Conservation (phyloP, 495 filamentous ascomycete genomes). For the Aspergillus ostianus region DNA sequence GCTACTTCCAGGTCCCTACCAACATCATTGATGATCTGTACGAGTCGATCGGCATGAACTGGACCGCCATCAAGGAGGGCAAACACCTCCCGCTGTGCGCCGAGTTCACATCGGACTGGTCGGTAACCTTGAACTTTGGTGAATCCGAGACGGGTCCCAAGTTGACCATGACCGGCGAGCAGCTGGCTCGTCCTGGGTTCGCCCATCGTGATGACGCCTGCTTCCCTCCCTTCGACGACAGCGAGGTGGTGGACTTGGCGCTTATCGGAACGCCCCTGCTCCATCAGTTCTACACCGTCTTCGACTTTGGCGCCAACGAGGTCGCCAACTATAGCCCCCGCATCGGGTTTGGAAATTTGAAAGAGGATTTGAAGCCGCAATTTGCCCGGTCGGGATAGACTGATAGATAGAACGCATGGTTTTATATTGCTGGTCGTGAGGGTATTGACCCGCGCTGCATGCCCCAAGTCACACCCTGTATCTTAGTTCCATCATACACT, state of each 20-base stretch:
- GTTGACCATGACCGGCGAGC: neutral
- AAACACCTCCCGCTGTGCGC: neutral
- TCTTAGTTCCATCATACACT: too few species aligned
- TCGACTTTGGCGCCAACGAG: neutral
- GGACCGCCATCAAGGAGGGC: constrained; percentile 1
- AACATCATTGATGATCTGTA: neutral
- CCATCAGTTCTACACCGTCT: constrained; percentile 2
- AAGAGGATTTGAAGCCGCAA: neutral
- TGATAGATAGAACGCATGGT: too few species aligned
- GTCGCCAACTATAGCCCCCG: neutral
- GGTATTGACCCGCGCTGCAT: too few species aligned
- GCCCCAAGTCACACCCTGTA: too few species aligned
- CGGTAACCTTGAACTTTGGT: constrained; percentile 1
- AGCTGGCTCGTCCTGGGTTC: neutral
- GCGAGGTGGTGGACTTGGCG: neutral
- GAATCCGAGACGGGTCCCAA: neutral
- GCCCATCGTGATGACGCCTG: neutral
- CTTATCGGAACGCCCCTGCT: neutral
- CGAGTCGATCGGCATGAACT: constrained; percentile 1
- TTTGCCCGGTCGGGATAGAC: too few species aligned
- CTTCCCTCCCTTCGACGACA: neutral
- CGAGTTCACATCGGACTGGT: neutral
- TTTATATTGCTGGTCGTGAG: too few species aligned
- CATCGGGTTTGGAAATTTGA: neutral
- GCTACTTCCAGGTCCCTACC: neutral